These are phyloP conservation scores for Solanum sejunctum DNA, from an alignment of 257 asterid species.

Conservation along the genomic window DNA sequence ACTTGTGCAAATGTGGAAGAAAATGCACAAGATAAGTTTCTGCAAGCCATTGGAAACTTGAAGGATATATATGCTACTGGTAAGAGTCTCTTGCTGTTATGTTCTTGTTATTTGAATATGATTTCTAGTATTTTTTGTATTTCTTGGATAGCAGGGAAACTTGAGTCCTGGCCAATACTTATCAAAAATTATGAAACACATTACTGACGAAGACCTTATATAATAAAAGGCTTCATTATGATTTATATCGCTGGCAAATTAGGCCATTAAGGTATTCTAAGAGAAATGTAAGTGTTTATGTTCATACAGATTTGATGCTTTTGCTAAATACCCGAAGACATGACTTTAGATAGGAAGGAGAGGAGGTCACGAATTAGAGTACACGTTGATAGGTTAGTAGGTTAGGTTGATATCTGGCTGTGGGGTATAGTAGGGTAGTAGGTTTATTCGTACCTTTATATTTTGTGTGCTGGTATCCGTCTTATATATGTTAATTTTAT, in stretches of 20 bases:
- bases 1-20: conserved; percentile 11
- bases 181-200: background rate
- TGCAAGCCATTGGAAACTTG: conserved; percentile 14
- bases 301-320: background rate
- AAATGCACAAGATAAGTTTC: conserved; percentile 7
- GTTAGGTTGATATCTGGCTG: no score
- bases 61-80: conserved; percentile 24
- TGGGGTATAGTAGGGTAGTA: no score
- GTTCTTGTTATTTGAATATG: background rate
- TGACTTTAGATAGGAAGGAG: no score
- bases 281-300: background rate
- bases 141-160: background rate
- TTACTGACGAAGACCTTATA: background rate
- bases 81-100: background rate
- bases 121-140: background rate
- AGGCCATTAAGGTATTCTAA: background rate
- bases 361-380: no score
- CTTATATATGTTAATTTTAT: no score
- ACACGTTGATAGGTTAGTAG: no score
- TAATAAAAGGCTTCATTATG: background rate
- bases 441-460: no score
- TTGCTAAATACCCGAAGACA: background rate
- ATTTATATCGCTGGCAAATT: background rate
- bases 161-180: background rate
- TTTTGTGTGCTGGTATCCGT: no score